These are phyloP conservation scores for Candida sanyaensis DNA, from an alignment of 1,139 yeast species.

Conservation along the genomic window DNA sequence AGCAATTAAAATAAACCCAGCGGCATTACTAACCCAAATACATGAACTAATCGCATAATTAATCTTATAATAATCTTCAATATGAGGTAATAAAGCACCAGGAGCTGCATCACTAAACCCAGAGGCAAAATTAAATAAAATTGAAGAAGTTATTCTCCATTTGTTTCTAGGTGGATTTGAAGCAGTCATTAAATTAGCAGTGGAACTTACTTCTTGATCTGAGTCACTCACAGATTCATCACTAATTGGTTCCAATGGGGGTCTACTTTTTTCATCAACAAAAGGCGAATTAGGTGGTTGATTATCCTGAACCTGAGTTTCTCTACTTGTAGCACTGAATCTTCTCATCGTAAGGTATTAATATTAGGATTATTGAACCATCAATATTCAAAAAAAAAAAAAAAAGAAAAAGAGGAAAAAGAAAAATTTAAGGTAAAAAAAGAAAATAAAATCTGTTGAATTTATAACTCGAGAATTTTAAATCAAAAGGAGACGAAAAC, in stretches of 20 bases:
- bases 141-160: slow-evolving; percentile 42
- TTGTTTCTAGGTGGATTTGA: slow-evolving; percentile 45
- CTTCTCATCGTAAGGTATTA: not conserved
- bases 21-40: slow-evolving; percentile 48
- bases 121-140: slow-evolving; percentile 39
- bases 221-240: not conserved
- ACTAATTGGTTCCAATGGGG: not conserved
- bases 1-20: slow-evolving; percentile 46
- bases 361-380: not conserved
- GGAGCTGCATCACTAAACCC: slow-evolving; percentile 50
- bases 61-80: slow-evolving; percentile 37
- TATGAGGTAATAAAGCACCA: slow-evolving; percentile 48
- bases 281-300: not conserved
- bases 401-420: not conserved
- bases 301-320: not conserved
- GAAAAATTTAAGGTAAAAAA: not conserved
- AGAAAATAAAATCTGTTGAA: no score
- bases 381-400: not conserved
- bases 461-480: no score
- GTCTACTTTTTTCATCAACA: not conserved
- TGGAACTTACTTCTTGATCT: not conserved
- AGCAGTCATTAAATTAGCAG: slow-evolving; percentile 18
- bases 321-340: not conserved
- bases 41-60: slow-evolving; percentile 43
- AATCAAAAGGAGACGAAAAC: no score